Percentiles rank a stretch among this genome's conserved stretches.
These are phyloP conservation scores for Amylostereum areolatum DNA, from an alignment of 1,284 basidiomycete genomes.

Conservation along the genomic window DNA sequence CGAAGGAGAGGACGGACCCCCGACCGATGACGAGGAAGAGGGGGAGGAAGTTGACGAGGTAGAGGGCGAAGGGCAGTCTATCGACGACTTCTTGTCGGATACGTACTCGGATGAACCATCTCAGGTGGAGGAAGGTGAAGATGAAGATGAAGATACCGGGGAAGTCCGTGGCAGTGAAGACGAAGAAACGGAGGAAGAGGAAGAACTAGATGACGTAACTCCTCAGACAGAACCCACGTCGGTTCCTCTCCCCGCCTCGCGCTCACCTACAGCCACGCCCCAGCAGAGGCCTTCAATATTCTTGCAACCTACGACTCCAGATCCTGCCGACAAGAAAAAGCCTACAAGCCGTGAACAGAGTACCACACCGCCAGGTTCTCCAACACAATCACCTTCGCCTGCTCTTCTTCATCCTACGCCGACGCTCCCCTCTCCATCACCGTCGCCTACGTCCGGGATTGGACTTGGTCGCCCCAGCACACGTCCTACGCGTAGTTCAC, in stretches of 20 bases:
- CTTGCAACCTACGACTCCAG: conserved; percentile 2
- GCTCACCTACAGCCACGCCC: conserved; percentile 34
- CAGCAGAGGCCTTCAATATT: conserved; percentile 22
- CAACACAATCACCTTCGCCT: conserved; percentile 29
- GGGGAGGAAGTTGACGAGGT: conserved; percentile 18
- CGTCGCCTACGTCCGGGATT: conserved; percentile 29
- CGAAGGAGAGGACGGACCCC: conserved; percentile 9
- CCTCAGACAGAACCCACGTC: conserved; percentile 5
- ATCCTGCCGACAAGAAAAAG: conserved; percentile 4
- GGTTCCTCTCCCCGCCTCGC: conserved; percentile 10
- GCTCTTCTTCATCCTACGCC: conserved; percentile 22
- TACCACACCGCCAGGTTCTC: conserved; percentile 54
- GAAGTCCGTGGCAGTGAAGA: conserved; percentile 24
- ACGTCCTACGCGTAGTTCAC: conserved; percentile 56
- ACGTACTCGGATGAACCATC: conserved; percentile 17
- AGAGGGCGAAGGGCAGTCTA: conserved; percentile 14
- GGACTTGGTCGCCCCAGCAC: conserved; percentile 48
- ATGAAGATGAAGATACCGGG: conserved; percentile 23
- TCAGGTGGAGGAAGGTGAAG: conserved; percentile 18
- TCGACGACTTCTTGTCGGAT: conserved; percentile 10
- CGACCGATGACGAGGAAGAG: conserved; percentile 16
- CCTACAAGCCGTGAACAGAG: conserved; percentile 22
- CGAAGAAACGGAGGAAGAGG: conserved; percentile 18
- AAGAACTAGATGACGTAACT: conserved; percentile 9
- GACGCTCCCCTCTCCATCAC: conserved; percentile 16